Evolutionary conservation across 768 basidiomycete genomes (phyloP).

Genomic region (Kwoniella sp.): DNA sequence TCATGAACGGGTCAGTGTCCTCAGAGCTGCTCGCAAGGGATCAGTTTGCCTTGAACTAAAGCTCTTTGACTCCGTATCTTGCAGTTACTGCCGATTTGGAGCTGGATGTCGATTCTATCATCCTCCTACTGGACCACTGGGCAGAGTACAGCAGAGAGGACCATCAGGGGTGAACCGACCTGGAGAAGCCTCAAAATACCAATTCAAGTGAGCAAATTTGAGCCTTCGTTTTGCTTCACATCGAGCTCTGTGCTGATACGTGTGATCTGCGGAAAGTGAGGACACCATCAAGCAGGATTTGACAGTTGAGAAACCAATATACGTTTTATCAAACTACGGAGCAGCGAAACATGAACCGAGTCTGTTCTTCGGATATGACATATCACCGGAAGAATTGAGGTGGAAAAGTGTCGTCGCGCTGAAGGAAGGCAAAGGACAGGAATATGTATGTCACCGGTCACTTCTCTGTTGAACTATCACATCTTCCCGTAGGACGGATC

Average conservation of each 20-base stretch:
- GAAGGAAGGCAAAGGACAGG: conserved; percentile 62
- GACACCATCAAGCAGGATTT: conserved; percentile 71
- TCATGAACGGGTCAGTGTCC: conserved; percentile 22
- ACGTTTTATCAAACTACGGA: conserved; percentile 77
- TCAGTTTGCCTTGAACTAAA: no score
- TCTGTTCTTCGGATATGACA: conserved; percentile 68
- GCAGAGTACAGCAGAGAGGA: conserved; percentile 6
- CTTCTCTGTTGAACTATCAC: no score
- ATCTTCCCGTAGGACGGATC: no score
- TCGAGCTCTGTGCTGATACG: background rate
- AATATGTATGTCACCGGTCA: conserved; percentile 67
- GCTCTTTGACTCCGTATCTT: no score
- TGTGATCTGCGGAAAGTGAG: conserved; percentile 58
- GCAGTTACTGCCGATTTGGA: conserved; percentile 26
- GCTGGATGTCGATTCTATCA: conserved; percentile 21
- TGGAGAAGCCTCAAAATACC: conserved; percentile 12
- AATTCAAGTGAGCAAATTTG: conserved; percentile 22
- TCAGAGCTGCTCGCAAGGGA: no score
- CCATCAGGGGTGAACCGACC: background rate
- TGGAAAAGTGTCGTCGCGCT: conserved; percentile 65
- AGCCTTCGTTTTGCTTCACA: background rate
- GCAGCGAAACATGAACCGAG: conserved; percentile 73
- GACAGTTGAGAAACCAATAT: conserved; percentile 70
- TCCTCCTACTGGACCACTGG: conserved; percentile 3
- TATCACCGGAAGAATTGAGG: conserved; percentile 77